Percentiles rank a stretch among this genome's conserved stretches.
phyloP scores from a whole-genome alignment of 2,329 filamentous ascomycete genomes.

The Xylariaceae sp. region DNA sequence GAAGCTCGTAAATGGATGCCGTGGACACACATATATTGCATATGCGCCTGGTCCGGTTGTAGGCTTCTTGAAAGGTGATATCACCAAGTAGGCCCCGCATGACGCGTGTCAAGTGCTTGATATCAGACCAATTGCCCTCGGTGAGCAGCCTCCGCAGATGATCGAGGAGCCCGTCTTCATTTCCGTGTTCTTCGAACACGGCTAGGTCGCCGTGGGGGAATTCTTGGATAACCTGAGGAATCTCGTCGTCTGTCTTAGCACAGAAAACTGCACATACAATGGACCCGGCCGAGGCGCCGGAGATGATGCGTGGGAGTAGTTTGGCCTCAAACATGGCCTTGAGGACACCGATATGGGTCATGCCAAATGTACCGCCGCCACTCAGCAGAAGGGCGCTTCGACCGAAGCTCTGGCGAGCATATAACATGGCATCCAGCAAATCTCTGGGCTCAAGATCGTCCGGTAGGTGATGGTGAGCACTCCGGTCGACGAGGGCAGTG shows the following conservation, averaged over 20 bases:
- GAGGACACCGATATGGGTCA: slow-evolving; percentile 88
- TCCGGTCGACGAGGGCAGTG: slow-evolving; percentile 69
- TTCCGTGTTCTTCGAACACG: slow-evolving; percentile 73
- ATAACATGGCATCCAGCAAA: slow-evolving; percentile 71
- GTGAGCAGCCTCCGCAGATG: slow-evolving; percentile 77
- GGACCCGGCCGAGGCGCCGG: slow-evolving; percentile 84
- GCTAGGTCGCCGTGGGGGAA: slow-evolving; percentile 82
- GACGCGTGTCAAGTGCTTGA: slow-evolving; percentile 77
- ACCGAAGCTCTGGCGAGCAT: slow-evolving; percentile 81
- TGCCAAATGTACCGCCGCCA: slow-evolving; percentile 87
- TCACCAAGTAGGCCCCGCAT: slow-evolving; percentile 84
- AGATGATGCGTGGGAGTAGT: slow-evolving; percentile 84
- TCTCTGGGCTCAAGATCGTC: slow-evolving; percentile 64
- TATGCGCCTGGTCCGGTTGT: slow-evolving; percentile 90
- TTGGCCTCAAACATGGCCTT: slow-evolving; percentile 78
- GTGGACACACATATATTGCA: slow-evolving; percentile 94
- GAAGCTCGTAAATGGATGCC: slow-evolving; percentile 84
- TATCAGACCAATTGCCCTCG: slow-evolving; percentile 85
- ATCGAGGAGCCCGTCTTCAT: slow-evolving; percentile 66
- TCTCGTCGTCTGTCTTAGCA: slow-evolving; percentile 77
- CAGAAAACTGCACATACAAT: slow-evolving; percentile 85
- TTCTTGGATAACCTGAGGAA: slow-evolving; percentile 69
- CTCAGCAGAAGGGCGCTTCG: slow-evolving; percentile 82
- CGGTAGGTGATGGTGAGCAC: slow-evolving; percentile 50
- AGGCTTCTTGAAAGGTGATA: slow-evolving; percentile 93